A percentile compares a stretch with the other conserved stretches of the same genome.
phyloP scores from a whole-genome alignment of 768 basidiomycete genomes.

The Asterophora parasitica region DNA sequence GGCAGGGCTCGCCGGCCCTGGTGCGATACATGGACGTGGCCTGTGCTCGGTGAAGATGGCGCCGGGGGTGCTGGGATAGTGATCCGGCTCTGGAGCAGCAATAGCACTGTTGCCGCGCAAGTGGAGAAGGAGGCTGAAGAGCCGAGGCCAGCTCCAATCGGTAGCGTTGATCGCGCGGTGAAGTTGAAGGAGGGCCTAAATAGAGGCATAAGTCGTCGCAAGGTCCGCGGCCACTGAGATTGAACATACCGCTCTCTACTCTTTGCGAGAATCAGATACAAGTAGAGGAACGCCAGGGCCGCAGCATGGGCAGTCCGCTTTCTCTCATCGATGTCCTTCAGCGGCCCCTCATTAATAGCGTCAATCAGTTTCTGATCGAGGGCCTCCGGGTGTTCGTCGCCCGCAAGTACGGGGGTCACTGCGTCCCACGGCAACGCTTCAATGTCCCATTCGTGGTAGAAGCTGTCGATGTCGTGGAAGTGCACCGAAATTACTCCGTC shows the following conservation, averaged over 20 bases:
- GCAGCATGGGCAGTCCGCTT: constrained; percentile 38
- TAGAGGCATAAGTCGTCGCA: constrained; percentile 12
- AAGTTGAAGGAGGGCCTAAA: constrained; percentile 74
- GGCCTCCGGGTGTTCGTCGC: constrained; percentile 52
- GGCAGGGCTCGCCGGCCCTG: constrained; percentile 64
- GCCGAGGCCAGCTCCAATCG: constrained; percentile 93
- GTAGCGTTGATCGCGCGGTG: constrained; percentile 80
- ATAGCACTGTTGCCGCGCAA: constrained; percentile 75
- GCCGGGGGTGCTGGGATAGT: constrained; percentile 46
- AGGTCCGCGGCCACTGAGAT: constrained; percentile 11
- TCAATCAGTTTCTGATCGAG: constrained; percentile 74
- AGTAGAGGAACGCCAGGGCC: constrained; percentile 78
- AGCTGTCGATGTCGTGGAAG: constrained; percentile 74
- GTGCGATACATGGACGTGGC: constrained; percentile 60
- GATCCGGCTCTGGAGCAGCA: constrained; percentile 73
- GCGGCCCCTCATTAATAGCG: constrained; percentile 51
- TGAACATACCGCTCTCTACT: constrained; percentile 49
- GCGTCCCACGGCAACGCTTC: constrained; percentile 76
- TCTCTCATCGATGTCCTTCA: constrained; percentile 31
- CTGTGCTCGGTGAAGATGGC: constrained; percentile 38
- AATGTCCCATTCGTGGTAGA: constrained; percentile 79
- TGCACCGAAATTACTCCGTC: constrained; percentile 72
- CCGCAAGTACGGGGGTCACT: constrained; percentile 47
- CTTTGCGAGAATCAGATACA: constrained; percentile 78
- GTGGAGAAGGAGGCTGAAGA: constrained; percentile 95